Conservation (phyloP, 1,284 basidiomycete genomes). For the Austropuccinia psidii region DNA sequence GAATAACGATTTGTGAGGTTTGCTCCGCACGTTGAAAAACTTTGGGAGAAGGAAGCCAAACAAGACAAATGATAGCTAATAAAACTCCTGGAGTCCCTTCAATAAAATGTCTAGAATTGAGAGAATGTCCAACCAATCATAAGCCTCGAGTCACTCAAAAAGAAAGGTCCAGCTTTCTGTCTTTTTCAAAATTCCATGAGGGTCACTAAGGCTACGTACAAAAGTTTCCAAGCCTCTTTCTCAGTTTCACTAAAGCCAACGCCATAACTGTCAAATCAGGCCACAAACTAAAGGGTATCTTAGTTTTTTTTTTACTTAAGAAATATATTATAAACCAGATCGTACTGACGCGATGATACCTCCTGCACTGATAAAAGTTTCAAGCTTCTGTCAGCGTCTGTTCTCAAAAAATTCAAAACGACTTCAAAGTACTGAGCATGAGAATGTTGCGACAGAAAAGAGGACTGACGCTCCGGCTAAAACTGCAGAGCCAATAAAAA, state of each 20-base stretch:
- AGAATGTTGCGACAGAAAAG: background rate
- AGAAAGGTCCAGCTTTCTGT: too few relatives aligned
- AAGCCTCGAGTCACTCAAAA: too few relatives aligned
- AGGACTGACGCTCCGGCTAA: conserved; percentile 21
- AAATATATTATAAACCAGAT: background rate
- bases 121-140: too few relatives aligned
- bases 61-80: conserved; percentile 3
- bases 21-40: background rate
- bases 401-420: background rate
- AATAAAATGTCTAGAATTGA: conserved; percentile 20
- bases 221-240: conserved; percentile 1
- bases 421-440: background rate
- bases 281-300: background rate
- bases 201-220: conserved; percentile 14
- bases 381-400: background rate
- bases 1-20: conserved; percentile 6
- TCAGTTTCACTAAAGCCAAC: conserved; percentile 4
- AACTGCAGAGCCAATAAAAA: conserved; percentile 27
- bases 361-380: background rate
- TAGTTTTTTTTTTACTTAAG: too few relatives aligned
- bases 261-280: background rate
- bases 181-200: too few relatives aligned
- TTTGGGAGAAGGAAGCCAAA: conserved; percentile 4
- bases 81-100: conserved; percentile 10
- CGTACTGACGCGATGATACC: background rate